Evolutionary conservation across 2,329 filamentous ascomycete species (phyloP).

Genomic region (Beauveria scarabaeidicola): DNA sequence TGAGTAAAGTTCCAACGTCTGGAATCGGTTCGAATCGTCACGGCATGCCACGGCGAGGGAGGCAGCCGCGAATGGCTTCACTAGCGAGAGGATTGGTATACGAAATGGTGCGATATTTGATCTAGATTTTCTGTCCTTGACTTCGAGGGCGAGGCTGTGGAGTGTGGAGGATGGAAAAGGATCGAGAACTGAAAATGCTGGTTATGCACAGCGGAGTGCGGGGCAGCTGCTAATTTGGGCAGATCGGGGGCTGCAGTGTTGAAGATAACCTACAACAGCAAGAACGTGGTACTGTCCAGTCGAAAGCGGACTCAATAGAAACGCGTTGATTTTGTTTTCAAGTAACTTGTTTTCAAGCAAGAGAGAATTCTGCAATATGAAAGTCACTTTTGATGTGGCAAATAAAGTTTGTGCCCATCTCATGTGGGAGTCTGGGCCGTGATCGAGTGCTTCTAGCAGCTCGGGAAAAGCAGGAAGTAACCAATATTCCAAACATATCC

Average conservation of each 20-base stretch:
- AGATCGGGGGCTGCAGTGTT: not conserved
- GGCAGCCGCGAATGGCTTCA: not conserved
- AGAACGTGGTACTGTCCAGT: no score
- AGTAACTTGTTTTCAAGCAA: no score
- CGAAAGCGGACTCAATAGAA: no score
- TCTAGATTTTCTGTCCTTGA: not conserved
- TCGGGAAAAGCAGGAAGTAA: no score
- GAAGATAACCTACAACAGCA: no score
- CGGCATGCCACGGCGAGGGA: not conserved
- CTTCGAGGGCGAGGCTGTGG: not conserved
- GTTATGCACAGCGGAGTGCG: constrained; percentile 1
- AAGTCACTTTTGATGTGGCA: no score
- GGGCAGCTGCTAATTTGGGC: not conserved
- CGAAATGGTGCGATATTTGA: not conserved
- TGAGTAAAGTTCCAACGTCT: not conserved
- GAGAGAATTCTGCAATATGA: no score
- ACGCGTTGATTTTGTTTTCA: no score
- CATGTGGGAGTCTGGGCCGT: no score
- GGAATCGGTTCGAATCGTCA: not conserved
- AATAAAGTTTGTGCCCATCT: no score
- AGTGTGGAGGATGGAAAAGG: not conserved
- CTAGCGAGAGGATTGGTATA: not conserved
- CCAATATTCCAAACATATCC: no score
- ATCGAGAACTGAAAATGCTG: not conserved
- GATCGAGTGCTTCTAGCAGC: no score